phyloP scores from a whole-genome alignment of 2,329 filamentous ascomycete species.

The Hawksworthiomyces lignivorus region DNA sequence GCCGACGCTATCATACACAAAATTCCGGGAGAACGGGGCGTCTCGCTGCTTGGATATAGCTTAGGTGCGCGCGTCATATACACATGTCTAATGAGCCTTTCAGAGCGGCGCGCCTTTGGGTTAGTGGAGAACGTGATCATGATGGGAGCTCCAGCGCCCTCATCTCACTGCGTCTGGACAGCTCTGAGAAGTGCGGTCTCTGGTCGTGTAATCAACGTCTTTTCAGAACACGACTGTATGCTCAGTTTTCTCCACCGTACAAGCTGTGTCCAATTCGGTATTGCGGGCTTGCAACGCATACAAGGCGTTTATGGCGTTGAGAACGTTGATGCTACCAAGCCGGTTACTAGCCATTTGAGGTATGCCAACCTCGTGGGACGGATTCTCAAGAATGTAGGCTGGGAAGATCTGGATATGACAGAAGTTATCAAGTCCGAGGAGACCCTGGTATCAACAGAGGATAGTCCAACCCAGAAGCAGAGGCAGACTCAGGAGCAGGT shows the following conservation, averaged over 20 bases:
- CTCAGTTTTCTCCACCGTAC: slow-evolving; percentile 82
- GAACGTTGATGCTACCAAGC: slow-evolving; percentile 58
- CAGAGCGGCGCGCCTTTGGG: slow-evolving; percentile 75
- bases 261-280: slow-evolving; percentile 71
- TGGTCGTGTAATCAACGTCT: slow-evolving; percentile 84
- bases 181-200: slow-evolving; percentile 69
- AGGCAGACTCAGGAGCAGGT: slow-evolving; percentile 11
- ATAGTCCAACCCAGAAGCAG: slow-evolving; percentile 12
- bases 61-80: slow-evolving; percentile 79
- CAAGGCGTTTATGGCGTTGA: slow-evolving; percentile 58
- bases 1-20: slow-evolving; percentile 77
- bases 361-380: slow-evolving; percentile 61
- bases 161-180: slow-evolving; percentile 65
- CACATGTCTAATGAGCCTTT: slow-evolving; percentile 70
- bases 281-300: slow-evolving; percentile 75
- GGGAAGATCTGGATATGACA: slow-evolving; percentile 54
- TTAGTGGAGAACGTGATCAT: slow-evolving; percentile 78
- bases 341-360: slow-evolving; percentile 60
- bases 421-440: slow-evolving; percentile 26
- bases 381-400: slow-evolving; percentile 59
- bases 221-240: slow-evolving; percentile 78
- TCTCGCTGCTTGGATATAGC: slow-evolving; percentile 76
- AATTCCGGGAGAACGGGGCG: slow-evolving; percentile 72
- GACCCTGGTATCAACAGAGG: slow-evolving; percentile 22
- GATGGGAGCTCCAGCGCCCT: slow-evolving; percentile 74